phyloP scores from a whole-genome alignment of 768 basidiomycete species.

The Mycena latifolia region DNA sequence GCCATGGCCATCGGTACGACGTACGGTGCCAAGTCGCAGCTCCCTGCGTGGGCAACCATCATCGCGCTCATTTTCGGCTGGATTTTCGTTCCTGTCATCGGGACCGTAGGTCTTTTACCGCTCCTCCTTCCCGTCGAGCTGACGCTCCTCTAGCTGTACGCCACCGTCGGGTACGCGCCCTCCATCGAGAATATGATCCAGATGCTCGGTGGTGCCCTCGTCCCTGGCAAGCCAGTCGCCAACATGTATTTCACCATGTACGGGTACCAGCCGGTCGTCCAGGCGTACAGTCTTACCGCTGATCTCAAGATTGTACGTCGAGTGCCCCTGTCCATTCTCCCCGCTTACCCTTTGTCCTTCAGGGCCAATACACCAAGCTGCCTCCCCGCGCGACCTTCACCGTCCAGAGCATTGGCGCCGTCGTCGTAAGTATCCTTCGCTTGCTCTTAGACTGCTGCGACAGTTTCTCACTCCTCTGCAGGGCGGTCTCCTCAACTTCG shows the following conservation, averaged over 20 bases:
- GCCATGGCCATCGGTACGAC: constrained; percentile 50
- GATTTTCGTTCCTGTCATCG: constrained; percentile 61
- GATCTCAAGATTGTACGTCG: constrained; percentile 48
- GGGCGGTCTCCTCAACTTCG: constrained; percentile 63
- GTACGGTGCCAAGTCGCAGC: constrained; percentile 49
- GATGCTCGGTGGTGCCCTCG: constrained; percentile 59
- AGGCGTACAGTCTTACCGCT: constrained; percentile 42
- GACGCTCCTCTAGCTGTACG: constrained; percentile 44
- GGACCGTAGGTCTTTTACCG: constrained; percentile 49
- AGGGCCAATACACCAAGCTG: constrained; percentile 63
- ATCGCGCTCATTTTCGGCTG: constrained; percentile 59
- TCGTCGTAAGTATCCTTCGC: constrained; percentile 51
- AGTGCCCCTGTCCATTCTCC: background rate
- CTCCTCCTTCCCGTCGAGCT: no score
- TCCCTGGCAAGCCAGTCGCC: constrained; percentile 58
- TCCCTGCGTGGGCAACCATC: constrained; percentile 55
- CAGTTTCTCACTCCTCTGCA: constrained; percentile 26
- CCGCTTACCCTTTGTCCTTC: background rate
- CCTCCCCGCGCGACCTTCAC: constrained; percentile 70
- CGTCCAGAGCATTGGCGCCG: constrained; percentile 64
- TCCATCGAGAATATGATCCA: constrained; percentile 53
- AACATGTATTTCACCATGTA: constrained; percentile 53
- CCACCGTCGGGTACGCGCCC: constrained; percentile 54
- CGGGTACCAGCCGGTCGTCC: constrained; percentile 48
- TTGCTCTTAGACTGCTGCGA: background rate